phyloP scores from a whole-genome alignment of 805 yeast species.

The Teunomyces cretensis region DNA sequence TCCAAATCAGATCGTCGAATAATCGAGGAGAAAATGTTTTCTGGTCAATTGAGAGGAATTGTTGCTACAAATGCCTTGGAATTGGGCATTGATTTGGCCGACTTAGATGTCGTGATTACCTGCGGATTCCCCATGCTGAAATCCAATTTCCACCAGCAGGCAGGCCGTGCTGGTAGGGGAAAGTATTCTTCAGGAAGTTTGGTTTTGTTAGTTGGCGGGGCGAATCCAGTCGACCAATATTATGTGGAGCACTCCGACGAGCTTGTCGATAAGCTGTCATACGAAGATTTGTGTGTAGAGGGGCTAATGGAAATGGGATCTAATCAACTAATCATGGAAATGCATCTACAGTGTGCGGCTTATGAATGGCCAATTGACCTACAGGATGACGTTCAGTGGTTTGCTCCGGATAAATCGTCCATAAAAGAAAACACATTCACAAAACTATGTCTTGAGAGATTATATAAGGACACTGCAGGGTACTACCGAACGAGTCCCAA shows the following conservation, averaged over 20 bases:
- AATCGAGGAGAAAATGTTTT: slow-evolving; percentile 88
- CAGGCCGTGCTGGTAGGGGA: slow-evolving; percentile 96
- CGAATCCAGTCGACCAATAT: slow-evolving; percentile 82
- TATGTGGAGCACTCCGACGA: slow-evolving; percentile 70
- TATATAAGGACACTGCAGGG: slow-evolving; percentile 33
- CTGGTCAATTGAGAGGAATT: slow-evolving; percentile 79
- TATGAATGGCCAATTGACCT: slow-evolving; percentile 70
- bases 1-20: slow-evolving; percentile 80
- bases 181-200: slow-evolving; percentile 66
- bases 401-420: slow-evolving; percentile 38
- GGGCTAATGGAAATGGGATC: slow-evolving; percentile 34
- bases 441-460: slow-evolving; percentile 36
- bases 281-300: slow-evolving; percentile 43
- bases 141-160: slow-evolving; percentile 88
- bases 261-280: slow-evolving; percentile 41
- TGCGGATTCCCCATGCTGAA: slow-evolving; percentile 91
- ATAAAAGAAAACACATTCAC: slow-evolving; percentile 17
- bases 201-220: slow-evolving; percentile 80
- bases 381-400: slow-evolving; percentile 55
- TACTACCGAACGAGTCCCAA: slow-evolving; percentile 36
- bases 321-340: slow-evolving; percentile 55
- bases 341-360: slow-evolving; percentile 94
- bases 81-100: slow-evolving; percentile 93
- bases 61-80: slow-evolving; percentile 95
- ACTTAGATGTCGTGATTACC: slow-evolving; percentile 84